A percentile compares a stretch with the other conserved stretches of the same genome.
phyloP scores from a whole-genome alignment of 23 red algal genomes.

The Porphyridium purpureum region DNA sequence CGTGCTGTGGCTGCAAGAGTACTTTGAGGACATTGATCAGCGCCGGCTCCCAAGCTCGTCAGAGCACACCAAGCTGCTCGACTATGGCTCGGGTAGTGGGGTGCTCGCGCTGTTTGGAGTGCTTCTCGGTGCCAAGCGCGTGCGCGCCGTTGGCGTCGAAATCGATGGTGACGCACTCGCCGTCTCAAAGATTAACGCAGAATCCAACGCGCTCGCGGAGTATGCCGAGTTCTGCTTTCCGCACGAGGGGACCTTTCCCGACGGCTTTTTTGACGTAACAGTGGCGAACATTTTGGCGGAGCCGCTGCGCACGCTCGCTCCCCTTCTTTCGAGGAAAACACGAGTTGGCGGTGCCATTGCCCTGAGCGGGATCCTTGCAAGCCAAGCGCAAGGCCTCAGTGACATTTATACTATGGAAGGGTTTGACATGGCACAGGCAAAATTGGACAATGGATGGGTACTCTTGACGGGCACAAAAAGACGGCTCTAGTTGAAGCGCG shows the following conservation, averaged over 20 bases:
- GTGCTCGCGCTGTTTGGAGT: slow-evolving; percentile 44
- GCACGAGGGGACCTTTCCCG: not conserved
- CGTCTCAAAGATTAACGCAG: slow-evolving; percentile 23
- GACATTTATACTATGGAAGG: slow-evolving; percentile 21
- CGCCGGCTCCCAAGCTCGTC: too few species aligned
- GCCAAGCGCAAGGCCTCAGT: slow-evolving; percentile 40
- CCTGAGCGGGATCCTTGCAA: slow-evolving; percentile 35
- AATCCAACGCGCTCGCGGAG: slow-evolving; percentile 7
- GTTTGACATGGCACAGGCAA: slow-evolving; percentile 13
- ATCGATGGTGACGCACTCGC: slow-evolving; percentile 37
- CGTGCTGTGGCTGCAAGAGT: slow-evolving; percentile 18
- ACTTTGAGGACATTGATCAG: too few species aligned
- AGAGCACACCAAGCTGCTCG: slow-evolving; percentile 52
- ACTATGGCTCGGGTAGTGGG: slow-evolving; percentile 83
- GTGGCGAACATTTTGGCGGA: slow-evolving; percentile 77
- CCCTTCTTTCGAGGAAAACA: slow-evolving; percentile 5
- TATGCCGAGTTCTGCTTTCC: not conserved
- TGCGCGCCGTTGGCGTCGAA: slow-evolving; percentile 36
- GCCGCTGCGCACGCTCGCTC: slow-evolving; percentile 39
- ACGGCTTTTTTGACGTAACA: slow-evolving; percentile 37
- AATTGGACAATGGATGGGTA: slow-evolving; percentile 29
- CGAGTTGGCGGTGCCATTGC: slow-evolving; percentile 24
- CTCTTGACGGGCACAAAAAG: slow-evolving; percentile 27
- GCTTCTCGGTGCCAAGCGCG: not conserved
- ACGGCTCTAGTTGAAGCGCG: too few species aligned